These are phyloP conservation scores for Dalbergia cochinchinensis DNA, from an alignment of 306 rosid genomes.

Conservation along the genomic window DNA sequence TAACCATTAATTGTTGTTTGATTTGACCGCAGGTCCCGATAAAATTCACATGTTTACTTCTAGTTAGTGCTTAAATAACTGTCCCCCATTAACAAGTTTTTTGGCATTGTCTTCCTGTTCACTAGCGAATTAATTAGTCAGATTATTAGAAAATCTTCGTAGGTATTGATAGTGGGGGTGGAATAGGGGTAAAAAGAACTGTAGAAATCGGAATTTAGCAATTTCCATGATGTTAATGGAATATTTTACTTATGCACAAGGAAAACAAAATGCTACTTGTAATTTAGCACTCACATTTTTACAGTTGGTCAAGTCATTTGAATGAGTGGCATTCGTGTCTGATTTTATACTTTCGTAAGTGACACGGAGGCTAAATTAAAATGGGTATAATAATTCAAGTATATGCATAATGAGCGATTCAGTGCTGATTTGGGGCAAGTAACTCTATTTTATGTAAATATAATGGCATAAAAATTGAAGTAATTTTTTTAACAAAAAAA, in stretches of 20 bases:
- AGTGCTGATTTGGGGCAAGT: too few relatives aligned
- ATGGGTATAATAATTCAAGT: too few relatives aligned
- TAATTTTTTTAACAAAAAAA: too few relatives aligned
- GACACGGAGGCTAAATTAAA: not conserved
- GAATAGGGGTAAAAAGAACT: too few relatives aligned
- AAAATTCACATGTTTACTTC: constrained; percentile 50
- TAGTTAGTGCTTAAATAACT: not conserved
- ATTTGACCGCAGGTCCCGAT: constrained; percentile 51
- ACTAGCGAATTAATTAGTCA: not conserved
- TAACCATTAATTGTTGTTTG: constrained; percentile 28
- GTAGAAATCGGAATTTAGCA: too few relatives aligned
- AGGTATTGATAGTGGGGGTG: not conserved
- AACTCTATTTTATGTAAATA: too few relatives aligned
- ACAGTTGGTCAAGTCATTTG: not conserved
- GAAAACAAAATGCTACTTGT: not conserved
- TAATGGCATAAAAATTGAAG: too few relatives aligned
- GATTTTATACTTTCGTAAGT: not conserved
- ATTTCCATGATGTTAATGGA: not conserved
- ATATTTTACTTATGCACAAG: not conserved
- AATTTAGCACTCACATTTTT: not conserved
- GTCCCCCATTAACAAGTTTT: constrained; percentile 16
- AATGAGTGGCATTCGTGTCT: not conserved
- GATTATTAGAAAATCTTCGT: not conserved
- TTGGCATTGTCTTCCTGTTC: not conserved
- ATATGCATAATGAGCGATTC: too few relatives aligned